phyloP scores from a whole-genome alignment of 1,284 basidiomycete genomes.

The Chalciporus piperatoides region DNA sequence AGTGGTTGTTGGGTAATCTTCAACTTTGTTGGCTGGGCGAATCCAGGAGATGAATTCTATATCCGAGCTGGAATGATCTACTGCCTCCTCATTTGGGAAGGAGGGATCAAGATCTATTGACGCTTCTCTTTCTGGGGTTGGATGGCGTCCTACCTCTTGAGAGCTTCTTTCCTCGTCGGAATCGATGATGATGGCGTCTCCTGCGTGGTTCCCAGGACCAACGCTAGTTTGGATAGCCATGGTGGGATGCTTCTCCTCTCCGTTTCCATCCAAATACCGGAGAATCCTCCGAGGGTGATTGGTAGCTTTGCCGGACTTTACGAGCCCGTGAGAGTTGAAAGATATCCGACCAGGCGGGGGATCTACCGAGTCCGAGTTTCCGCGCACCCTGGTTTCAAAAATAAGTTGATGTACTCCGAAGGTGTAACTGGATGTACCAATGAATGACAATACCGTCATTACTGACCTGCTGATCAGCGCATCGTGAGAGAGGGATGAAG shows the following conservation, averaged over 20 bases:
- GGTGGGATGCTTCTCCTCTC: not conserved
- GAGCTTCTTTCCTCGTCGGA: slow-evolving; percentile 17
- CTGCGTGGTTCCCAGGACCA: slow-evolving; percentile 12
- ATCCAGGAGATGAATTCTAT: slow-evolving; percentile 6
- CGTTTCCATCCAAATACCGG: not conserved
- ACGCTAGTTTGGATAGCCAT: not conserved
- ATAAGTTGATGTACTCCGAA: slow-evolving; percentile 11
- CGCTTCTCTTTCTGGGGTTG: not conserved
- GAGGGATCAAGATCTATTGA: not conserved
- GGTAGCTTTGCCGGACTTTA: not conserved
- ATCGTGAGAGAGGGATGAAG: not conserved
- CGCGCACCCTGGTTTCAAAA: slow-evolving; percentile 18
- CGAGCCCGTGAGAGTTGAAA: not conserved
- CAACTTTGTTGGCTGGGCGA: slow-evolving; percentile 4
- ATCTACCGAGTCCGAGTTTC: slow-evolving; percentile 3
- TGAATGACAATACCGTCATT: slow-evolving; percentile 31
- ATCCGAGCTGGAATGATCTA: slow-evolving; percentile 9
- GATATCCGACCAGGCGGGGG: not conserved
- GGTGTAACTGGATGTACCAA: slow-evolving; percentile 22
- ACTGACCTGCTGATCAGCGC: slow-evolving; percentile 18
- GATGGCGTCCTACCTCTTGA: not conserved
- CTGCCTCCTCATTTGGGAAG: slow-evolving; percentile 3
- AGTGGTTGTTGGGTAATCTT: not conserved
- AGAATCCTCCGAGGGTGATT: not conserved
- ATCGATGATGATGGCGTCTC: slow-evolving; percentile 22